Percentiles rank a stretch among this genome's conserved stretches.
Evolutionary conservation across 345 rosid species (phyloP).

Genomic region (Nephelium lappaceum): DNA sequence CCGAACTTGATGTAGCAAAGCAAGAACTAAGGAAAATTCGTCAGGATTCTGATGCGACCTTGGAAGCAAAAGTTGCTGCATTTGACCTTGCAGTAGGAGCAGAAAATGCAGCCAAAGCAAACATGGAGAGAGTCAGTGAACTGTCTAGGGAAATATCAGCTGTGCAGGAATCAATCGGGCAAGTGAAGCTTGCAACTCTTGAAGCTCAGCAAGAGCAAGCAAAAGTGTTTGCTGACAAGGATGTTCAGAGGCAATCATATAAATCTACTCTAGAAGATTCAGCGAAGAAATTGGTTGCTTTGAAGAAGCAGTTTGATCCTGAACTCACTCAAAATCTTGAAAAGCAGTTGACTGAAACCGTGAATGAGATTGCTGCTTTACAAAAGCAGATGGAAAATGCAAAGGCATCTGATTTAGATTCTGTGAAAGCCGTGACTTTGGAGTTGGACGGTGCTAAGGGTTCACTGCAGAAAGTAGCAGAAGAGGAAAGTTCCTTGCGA

Average conservation of each 20-base stretch:
- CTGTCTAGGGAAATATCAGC: constrained; percentile 75
- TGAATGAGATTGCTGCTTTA: constrained; percentile 54
- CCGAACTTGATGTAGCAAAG: constrained; percentile 76
- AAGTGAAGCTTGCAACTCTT: constrained; percentile 77
- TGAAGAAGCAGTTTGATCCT: constrained; percentile 75
- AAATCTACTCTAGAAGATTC: constrained; percentile 70
- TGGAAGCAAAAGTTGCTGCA: constrained; percentile 63
- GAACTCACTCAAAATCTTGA: constrained; percentile 64
- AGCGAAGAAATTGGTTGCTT: constrained; percentile 51
- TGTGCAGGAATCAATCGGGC: constrained; percentile 74
- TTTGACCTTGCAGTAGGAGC: constrained; percentile 62
- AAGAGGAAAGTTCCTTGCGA: constrained; percentile 71
- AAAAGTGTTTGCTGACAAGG: constrained; percentile 71
- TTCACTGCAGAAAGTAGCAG: constrained; percentile 69
- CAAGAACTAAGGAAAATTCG: constrained; percentile 73
- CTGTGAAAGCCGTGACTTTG: constrained; percentile 59
- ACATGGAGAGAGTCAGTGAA: constrained; percentile 70
- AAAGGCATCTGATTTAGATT: constrained; percentile 77
- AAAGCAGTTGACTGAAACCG: constrained; percentile 60
- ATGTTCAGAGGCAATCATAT: constrained; percentile 57
- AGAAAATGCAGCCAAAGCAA: constrained; percentile 54
- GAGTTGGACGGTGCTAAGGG: constrained; percentile 88
- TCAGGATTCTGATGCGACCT: constrained; percentile 60
- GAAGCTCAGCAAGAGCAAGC: constrained; percentile 70
- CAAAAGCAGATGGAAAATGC: constrained; percentile 75